phyloP scores from a whole-genome alignment of 2,329 filamentous ascomycete genomes.

The Didymella arachidicola region DNA sequence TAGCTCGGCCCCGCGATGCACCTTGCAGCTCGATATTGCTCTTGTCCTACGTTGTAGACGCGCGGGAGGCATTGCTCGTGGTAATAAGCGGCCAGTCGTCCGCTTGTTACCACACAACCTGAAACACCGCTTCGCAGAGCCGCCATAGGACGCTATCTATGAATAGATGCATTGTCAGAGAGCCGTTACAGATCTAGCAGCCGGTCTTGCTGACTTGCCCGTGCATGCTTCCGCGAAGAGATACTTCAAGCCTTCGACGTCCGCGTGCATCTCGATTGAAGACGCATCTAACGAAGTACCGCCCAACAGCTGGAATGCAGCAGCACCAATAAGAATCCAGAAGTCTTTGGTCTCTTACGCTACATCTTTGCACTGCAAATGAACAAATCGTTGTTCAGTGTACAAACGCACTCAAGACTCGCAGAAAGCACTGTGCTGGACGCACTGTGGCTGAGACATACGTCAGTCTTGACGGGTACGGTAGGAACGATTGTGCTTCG shows the following conservation, averaged over 20 bases:
- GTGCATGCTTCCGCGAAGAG: conserved; percentile 8
- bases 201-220: conserved; percentile 8
- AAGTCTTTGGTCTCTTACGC: too few relatives aligned
- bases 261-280: not conserved
- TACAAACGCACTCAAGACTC: not conserved
- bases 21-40: conserved; percentile 16
- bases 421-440: not conserved
- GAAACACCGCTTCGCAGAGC: conserved; percentile 35
- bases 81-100: conserved; percentile 21
- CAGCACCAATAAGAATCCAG: not conserved
- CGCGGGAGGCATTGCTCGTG: conserved; percentile 22
- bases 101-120: conserved; percentile 20
- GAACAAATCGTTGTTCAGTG: not conserved
- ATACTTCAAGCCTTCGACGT: conserved; percentile 3
- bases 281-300: not conserved
- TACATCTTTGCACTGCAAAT: not conserved
- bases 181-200: conserved; percentile 9
- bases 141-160: conserved; percentile 23
- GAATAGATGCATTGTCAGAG: conserved; percentile 18
- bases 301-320: not conserved
- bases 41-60: conserved; percentile 20
- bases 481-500: not conserved
- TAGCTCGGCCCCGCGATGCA: conserved; percentile 8
- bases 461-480: not conserved
- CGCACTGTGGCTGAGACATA: conserved; percentile 3